Percentiles rank a stretch among this genome's conserved stretches.
Evolutionary conservation across 179 eudicot genomes (phyloP).

Genomic region (Gypsophila paniculata): DNA sequence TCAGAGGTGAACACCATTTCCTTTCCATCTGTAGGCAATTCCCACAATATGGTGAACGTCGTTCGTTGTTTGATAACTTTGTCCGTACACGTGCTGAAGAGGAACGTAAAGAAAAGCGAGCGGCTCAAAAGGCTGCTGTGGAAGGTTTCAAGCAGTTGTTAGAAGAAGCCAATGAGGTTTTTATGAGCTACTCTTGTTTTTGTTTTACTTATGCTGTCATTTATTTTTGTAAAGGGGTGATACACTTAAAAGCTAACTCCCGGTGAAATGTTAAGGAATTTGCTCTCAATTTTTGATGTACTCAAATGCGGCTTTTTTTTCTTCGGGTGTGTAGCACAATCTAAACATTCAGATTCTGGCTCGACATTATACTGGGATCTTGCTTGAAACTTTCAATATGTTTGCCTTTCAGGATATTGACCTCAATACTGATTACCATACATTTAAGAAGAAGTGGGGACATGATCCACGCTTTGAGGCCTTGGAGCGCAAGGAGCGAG

Average conservation of each 20-base stretch:
- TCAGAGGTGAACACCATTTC: neutral
- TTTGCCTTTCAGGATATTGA: constrained; percentile 63
- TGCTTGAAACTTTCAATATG: constrained; percentile 6
- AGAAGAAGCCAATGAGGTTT: constrained; percentile 91
- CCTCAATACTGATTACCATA: constrained; percentile 64
- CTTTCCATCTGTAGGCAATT: constrained; percentile 59
- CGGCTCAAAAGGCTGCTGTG: constrained; percentile 89
- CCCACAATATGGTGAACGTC: constrained; percentile 81
- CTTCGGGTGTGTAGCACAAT: neutral
- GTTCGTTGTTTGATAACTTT: constrained; percentile 88
- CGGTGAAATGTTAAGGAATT: neutral
- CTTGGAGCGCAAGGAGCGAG: constrained; percentile 84
- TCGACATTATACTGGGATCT: neutral
- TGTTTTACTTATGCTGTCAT: constrained; percentile 16
- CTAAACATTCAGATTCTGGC: constrained; percentile 3
- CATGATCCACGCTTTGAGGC: constrained; percentile 85
- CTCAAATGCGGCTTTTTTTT: neutral
- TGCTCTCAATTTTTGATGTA: neutral
- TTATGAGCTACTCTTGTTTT: constrained; percentile 29
- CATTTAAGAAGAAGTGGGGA: constrained; percentile 86
- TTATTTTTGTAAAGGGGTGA: neutral
- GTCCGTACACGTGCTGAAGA: constrained; percentile 98
- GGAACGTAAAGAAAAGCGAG: constrained; percentile 95
- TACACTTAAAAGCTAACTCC: neutral
- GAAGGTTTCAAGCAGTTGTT: constrained; percentile 91